A percentile compares a stretch with the other conserved stretches of the same genome.
Conservation (phyloP, 495 filamentous ascomycete genomes). For the Chaetomium cochliodes region DNA sequence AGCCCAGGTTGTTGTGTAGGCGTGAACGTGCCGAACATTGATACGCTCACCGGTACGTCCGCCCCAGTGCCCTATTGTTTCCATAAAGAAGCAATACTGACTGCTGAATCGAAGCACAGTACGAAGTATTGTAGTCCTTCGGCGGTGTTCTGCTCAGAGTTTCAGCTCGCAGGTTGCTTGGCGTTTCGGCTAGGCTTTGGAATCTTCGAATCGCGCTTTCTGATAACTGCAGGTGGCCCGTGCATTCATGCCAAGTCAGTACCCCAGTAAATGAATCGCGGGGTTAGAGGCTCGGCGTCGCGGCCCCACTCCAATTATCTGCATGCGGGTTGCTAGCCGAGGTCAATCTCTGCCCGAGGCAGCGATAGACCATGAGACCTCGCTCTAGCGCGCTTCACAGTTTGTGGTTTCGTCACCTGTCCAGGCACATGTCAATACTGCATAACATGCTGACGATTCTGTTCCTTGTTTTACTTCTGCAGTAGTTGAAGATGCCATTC, state of each 20-base stretch:
- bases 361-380: background rate
- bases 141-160: too few relatives aligned
- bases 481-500: too few relatives aligned
- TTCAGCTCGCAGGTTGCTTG: background rate
- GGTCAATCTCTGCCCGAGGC: background rate
- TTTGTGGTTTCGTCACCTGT: background rate
- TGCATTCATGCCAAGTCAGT: slow-evolving; percentile 4
- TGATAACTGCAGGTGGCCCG: background rate
- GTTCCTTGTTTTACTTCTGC: too few relatives aligned
- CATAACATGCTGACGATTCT: too few relatives aligned
- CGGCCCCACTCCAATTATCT: background rate
- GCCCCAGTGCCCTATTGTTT: background rate
- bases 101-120: too few relatives aligned
- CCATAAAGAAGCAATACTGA: too few relatives aligned
- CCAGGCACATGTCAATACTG: too few relatives aligned
- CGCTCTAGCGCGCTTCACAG: background rate
- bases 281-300: background rate
- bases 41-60: background rate
- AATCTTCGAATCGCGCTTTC: background rate
- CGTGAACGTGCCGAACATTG: background rate
- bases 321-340: background rate
- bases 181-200: background rate
- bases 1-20: too few relatives aligned
- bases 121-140: too few relatives aligned
- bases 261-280: slow-evolving; percentile 3